A percentile compares a stretch with the other conserved stretches of the same genome.
Conservation (phyloP, 2,329 filamentous ascomycete genomes). For the Calonectria hawksworthii region DNA sequence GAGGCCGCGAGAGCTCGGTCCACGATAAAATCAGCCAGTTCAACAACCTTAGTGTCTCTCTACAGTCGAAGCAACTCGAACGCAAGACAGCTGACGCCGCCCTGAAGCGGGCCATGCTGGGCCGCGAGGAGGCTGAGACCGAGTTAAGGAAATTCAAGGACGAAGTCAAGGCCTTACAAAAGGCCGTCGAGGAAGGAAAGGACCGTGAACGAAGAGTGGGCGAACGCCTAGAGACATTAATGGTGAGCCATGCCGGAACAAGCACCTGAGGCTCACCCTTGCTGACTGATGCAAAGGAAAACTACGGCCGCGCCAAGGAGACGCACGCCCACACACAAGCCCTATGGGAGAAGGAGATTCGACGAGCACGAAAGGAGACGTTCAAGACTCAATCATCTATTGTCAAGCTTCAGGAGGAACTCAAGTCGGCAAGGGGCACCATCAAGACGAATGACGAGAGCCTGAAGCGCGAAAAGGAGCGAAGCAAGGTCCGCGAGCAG, state of each 20-base stretch:
- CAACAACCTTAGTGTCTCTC: constrained; percentile 75
- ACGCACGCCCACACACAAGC: constrained; percentile 76
- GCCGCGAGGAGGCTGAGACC: constrained; percentile 79
- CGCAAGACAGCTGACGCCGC: constrained; percentile 76
- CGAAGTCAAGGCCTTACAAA: constrained; percentile 68
- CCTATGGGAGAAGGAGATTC: constrained; percentile 81
- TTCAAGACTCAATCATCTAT: constrained; percentile 80
- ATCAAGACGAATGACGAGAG: constrained; percentile 70
- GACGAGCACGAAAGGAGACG: constrained; percentile 77
- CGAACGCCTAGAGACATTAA: constrained; percentile 76
- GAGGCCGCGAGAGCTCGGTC: constrained; percentile 71
- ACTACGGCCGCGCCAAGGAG: constrained; percentile 78
- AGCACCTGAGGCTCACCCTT: neutral
- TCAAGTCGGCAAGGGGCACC: constrained; percentile 72
- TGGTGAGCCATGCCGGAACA: constrained; percentile 62
- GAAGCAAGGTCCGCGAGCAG: constrained; percentile 73
- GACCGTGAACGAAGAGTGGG: constrained; percentile 76
- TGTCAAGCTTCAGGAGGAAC: constrained; percentile 81
- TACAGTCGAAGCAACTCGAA: constrained; percentile 72
- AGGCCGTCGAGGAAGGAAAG: constrained; percentile 74
- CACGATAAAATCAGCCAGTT: constrained; percentile 80
- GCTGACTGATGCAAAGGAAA: constrained; percentile 67
- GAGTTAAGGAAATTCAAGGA: constrained; percentile 75
- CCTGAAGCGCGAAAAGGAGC: constrained; percentile 74
- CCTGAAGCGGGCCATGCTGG: constrained; percentile 75